Conservation (phyloP, 148 eudicot genomes). For the Rhododendron henanense region DNA sequence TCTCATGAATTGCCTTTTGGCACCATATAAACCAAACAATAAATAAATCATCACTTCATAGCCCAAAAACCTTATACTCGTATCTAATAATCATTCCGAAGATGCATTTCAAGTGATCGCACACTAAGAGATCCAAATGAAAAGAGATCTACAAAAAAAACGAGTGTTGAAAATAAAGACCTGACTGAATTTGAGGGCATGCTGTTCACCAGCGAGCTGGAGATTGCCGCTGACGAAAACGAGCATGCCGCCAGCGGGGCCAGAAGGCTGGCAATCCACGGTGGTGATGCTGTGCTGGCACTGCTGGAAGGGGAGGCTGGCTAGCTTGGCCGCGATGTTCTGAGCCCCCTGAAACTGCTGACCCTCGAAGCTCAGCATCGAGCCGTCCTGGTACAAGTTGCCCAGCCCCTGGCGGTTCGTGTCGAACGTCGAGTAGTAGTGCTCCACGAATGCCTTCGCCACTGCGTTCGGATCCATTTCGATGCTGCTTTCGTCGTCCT, state of each 20-base stretch:
- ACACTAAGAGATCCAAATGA: background rate
- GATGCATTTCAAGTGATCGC: background rate
- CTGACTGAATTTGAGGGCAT: constrained; percentile 60
- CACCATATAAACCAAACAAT: background rate
- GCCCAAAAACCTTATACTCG: too few species aligned
- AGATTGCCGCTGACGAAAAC: constrained; percentile 63
- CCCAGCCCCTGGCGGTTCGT: constrained; percentile 42
- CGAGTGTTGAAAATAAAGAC: constrained; percentile 6
- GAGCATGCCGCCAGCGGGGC: constrained; percentile 54
- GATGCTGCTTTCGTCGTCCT: background rate
- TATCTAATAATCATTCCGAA: background rate
- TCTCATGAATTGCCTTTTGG: background rate
- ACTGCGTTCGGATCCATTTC: constrained; percentile 46
- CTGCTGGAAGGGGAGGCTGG: constrained; percentile 54
- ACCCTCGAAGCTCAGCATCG: constrained; percentile 61
- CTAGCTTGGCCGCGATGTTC: constrained; percentile 48
- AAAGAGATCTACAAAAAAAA: constrained; percentile 12
- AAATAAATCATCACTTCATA: background rate
- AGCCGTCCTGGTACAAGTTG: constrained; percentile 51
- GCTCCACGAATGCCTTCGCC: constrained; percentile 50
- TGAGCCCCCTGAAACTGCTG: constrained; percentile 46
- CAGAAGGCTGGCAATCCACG: constrained; percentile 65
- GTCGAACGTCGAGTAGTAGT: constrained; percentile 71
- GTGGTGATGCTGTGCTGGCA: constrained; percentile 53
- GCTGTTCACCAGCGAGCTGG: constrained; percentile 59